Percentiles rank a stretch among this genome's conserved stretches.
Conservation (phyloP, 2,329 filamentous ascomycete species). For the Phaeophleospora eucalypticola region DNA sequence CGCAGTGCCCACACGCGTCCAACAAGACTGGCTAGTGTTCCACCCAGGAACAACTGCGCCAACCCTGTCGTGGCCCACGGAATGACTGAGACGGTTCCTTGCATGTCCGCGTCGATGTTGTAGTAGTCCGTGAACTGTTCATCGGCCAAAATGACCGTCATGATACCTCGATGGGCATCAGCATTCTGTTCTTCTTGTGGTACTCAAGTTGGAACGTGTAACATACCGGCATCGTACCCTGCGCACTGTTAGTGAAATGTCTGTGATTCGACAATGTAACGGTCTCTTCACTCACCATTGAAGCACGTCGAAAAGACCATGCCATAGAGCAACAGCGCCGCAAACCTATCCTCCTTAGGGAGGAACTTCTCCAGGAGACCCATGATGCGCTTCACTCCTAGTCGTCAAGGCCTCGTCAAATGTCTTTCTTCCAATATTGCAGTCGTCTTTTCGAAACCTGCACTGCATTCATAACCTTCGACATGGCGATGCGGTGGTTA, state of each 20-base stretch:
- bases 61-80: constrained; percentile 42
- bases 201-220: too few relatives aligned
- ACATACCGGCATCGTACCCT: constrained; percentile 39
- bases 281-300: constrained; percentile 31
- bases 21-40: constrained; percentile 35
- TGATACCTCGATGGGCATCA: too few relatives aligned
- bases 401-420: too few relatives aligned
- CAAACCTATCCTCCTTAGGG: constrained; percentile 38
- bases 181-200: too few relatives aligned
- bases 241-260: not conserved
- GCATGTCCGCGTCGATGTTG: constrained; percentile 32
- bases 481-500: too few relatives aligned
- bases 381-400: too few relatives aligned
- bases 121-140: constrained; percentile 42
- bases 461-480: too few relatives aligned
- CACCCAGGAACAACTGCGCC: constrained; percentile 40
- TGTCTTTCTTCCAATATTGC: too few relatives aligned
- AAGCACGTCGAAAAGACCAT: constrained; percentile 42
- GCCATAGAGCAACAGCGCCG: constrained; percentile 36
- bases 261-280: not conserved
- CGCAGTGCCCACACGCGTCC: constrained; percentile 40
- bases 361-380: constrained; percentile 35
- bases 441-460: too few relatives aligned
- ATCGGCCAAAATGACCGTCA: constrained; percentile 44
- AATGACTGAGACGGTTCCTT: constrained; percentile 40